These are phyloP conservation scores for Eucalyptus regnans DNA, from an alignment of 345 rosid genomes.

Conservation along the genomic window DNA sequence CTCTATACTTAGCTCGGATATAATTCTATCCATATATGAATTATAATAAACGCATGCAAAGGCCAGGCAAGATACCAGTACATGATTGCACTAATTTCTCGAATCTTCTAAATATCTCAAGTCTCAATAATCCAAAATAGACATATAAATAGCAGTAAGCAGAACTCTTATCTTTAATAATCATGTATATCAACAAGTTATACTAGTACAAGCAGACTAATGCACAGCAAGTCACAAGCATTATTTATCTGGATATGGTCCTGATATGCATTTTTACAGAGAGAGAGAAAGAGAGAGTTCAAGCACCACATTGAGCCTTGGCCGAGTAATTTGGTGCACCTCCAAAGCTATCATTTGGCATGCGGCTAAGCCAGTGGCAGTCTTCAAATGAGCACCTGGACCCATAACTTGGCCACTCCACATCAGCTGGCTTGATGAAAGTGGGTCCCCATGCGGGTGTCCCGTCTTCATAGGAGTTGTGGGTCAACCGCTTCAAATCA, in stretches of 20 bases:
- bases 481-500: constrained; percentile 59
- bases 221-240: not conserved
- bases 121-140: not conserved
- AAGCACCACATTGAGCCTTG: constrained; percentile 7
- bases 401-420: constrained; percentile 18
- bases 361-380: constrained; percentile 57
- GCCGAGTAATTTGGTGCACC: not conserved
- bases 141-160: not conserved
- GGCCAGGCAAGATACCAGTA: not conserved
- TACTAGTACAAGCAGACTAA: not conserved
- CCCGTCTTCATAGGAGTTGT: constrained; percentile 83
- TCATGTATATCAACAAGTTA: not conserved
- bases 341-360: constrained; percentile 6
- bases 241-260: not conserved
- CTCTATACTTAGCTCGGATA: not conserved
- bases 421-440: constrained; percentile 36
- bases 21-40: not conserved
- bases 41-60: not conserved
- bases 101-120: not conserved
- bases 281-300: not conserved
- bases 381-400: constrained; percentile 54
- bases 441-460: constrained; percentile 67
- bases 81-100: not conserved
- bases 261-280: not conserved
- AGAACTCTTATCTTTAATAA: not conserved